These are phyloP conservation scores for Neofusicoccum umdonicola DNA, from an alignment of 2,329 filamentous ascomycete genomes.

Conservation along the genomic window DNA sequence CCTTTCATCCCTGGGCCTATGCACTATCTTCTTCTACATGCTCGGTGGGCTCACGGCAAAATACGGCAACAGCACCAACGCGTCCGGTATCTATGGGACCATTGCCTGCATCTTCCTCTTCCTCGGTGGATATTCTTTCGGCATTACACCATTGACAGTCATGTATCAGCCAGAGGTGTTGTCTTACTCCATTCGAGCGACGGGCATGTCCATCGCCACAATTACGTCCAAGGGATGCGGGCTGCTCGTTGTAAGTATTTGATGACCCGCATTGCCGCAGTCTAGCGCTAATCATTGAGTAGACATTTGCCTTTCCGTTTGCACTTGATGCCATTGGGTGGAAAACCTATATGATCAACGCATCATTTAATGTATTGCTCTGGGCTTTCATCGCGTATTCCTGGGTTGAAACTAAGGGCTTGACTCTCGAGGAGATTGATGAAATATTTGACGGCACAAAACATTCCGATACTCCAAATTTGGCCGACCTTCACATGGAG, in stretches of 20 bases:
- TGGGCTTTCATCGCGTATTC: conserved; percentile 38
- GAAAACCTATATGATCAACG: conserved; percentile 51
- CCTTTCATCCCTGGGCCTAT: conserved; percentile 17
- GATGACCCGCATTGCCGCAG: not conserved
- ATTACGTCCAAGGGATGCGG: conserved; percentile 23
- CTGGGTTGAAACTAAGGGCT: conserved; percentile 23
- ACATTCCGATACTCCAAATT: conserved; percentile 20
- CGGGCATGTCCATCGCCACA: conserved; percentile 27
- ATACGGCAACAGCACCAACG: conserved; percentile 38
- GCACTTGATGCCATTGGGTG: conserved; percentile 44
- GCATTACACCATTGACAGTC: conserved; percentile 36
- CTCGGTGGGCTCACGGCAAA: conserved; percentile 17
- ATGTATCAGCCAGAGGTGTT: conserved; percentile 36
- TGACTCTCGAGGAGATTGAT: conserved; percentile 23
- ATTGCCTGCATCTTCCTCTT: conserved; percentile 30
- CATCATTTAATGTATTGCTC: conserved; percentile 43
- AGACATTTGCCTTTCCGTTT: conserved; percentile 30
- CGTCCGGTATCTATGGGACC: conserved; percentile 42
- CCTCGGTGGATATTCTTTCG: conserved; percentile 34
- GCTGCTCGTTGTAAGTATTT: not conserved
- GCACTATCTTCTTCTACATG: conserved; percentile 9
- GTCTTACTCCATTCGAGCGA: conserved; percentile 32
- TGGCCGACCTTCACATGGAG: not conserved
- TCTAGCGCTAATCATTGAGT: conserved; percentile 33
- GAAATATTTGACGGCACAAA: conserved; percentile 23